Evolutionary conservation across 2,329 filamentous ascomycete species (phyloP), one percentile per base, ranked within the genome.

Genomic region (Ophiostoma himal-ulmi): DNA sequence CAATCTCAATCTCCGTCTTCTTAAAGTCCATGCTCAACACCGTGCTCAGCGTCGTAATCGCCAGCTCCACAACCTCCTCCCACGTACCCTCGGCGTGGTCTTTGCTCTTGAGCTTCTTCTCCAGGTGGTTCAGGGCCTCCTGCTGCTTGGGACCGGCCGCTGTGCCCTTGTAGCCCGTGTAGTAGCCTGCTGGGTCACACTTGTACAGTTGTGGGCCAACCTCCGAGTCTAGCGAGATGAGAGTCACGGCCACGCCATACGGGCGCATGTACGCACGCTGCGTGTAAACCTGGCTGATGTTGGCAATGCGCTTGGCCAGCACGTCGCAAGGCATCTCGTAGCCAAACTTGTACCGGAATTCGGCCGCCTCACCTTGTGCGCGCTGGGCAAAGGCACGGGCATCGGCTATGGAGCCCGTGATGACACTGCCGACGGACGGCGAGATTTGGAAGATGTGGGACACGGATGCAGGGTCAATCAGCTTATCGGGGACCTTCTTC

Each of bases 101-200:
- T 89, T 97, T 97, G 89, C 97, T 97, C 85, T 97, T 97, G 81
- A 99, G 89, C 87, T 98, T 98, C 90, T 98, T 98, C 88, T 99
- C 95, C 71, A 99, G 86, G 81, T 96, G 93, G 82, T 99, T 99
- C 79, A 98, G 88, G 73, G 95, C 95, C 85, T 99, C 95, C 81
- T 99, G 95, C 81, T 97, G 94, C 84, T 99, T 99, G 70, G 95
- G 95, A 6, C 95, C 95, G 8, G 95, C 96, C 69, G 95, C 93
- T 66, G 95, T 98, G 75, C 93, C 95, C 85, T 98, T 98, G 89
- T 98, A 99, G 75, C 95, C 95, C 70, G 94, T 93, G 80, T 95
- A 98, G 85, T 99, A 99, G 72, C 95, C 95, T 71, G 95, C 95
- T 67, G 95, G 95, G 79, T 99, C 95, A 80, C 94, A 97, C 84